Evolutionary conservation across 2,329 filamentous ascomycete species (phyloP).

Genomic region (Phoma sp.): DNA sequence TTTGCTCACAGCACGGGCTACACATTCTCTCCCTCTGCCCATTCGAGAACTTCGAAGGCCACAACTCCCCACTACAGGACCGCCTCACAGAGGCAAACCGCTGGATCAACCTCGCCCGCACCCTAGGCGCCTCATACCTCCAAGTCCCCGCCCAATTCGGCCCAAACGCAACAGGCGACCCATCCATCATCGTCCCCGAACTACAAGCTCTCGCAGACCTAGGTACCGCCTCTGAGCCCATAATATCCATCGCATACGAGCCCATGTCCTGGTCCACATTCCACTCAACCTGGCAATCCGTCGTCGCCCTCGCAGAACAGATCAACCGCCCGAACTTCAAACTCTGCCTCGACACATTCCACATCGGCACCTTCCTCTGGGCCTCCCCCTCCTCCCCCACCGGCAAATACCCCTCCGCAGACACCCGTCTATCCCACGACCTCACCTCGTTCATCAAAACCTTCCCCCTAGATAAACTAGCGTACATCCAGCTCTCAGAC

Average conservation of each 20-base stretch:
- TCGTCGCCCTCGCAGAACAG: slow-evolving; percentile 68
- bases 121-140: slow-evolving; percentile 10
- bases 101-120: slow-evolving; percentile 18
- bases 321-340: slow-evolving; percentile 75
- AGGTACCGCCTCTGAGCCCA: slow-evolving; percentile 61
- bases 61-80: slow-evolving; percentile 2
- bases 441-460: not conserved
- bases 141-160: slow-evolving; percentile 21
- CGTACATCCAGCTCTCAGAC: not conserved
- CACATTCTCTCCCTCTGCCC: slow-evolving; percentile 21
- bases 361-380: slow-evolving; percentile 57
- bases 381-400: slow-evolving; percentile 14
- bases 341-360: slow-evolving; percentile 77
- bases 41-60: slow-evolving; percentile 26
- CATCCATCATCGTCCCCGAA: slow-evolving; percentile 63
- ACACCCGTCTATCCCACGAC: not conserved
- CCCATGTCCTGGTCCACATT: slow-evolving; percentile 73
- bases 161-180: slow-evolving; percentile 31
- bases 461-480: not conserved
- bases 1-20: slow-evolving; percentile 3
- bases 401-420: slow-evolving; percentile 18
- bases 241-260: slow-evolving; percentile 74
- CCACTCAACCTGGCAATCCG: slow-evolving; percentile 71
- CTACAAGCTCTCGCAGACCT: slow-evolving; percentile 70
- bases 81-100: slow-evolving; percentile 5